A percentile compares a stretch with the other conserved stretches of the same genome.
Conservation (phyloP, 805 yeast genomes). For the Cyberlindnera bimundalis region DNA sequence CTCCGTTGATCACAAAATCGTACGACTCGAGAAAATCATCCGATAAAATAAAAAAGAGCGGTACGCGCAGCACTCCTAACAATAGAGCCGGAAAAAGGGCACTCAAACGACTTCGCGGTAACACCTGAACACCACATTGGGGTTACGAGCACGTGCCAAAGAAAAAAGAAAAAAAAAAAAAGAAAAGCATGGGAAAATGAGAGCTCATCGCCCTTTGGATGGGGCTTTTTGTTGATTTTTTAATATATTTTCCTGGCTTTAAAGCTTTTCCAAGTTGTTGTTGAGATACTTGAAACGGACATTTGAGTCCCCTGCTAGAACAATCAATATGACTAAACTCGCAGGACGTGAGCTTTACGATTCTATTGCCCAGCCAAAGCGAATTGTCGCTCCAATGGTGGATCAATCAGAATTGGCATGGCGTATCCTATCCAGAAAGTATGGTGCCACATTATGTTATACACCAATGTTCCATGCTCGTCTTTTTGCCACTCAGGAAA, state of each 20-base stretch:
- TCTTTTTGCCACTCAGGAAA: constrained; percentile 78
- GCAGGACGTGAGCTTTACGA: constrained; percentile 70
- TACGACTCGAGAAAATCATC: too few relatives aligned
- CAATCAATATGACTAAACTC: constrained; percentile 23
- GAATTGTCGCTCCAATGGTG: constrained; percentile 97
- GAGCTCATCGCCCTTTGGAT: constrained; percentile 7
- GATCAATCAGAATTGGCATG: constrained; percentile 96
- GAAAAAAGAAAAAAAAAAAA: background rate
- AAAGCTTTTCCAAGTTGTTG: constrained; percentile 1
- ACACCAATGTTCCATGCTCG: constrained; percentile 97
- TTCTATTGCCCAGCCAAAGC: constrained; percentile 68
- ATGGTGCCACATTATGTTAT: constrained; percentile 92
- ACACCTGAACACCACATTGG: background rate
- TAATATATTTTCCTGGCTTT: too few relatives aligned
- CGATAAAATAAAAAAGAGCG: too few relatives aligned
- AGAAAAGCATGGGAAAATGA: background rate
- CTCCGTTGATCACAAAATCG: too few relatives aligned
- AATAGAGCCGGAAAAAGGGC: too few relatives aligned
- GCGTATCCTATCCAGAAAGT: constrained; percentile 79
- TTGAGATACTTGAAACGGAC: background rate
- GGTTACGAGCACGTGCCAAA: background rate
- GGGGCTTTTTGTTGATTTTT: too few relatives aligned
- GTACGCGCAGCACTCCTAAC: too few relatives aligned
- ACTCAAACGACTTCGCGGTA: background rate
- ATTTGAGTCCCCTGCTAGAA: background rate